phyloP scores from a whole-genome alignment of 2,329 filamentous ascomycete species.

The Clonostachys sp. region DNA sequence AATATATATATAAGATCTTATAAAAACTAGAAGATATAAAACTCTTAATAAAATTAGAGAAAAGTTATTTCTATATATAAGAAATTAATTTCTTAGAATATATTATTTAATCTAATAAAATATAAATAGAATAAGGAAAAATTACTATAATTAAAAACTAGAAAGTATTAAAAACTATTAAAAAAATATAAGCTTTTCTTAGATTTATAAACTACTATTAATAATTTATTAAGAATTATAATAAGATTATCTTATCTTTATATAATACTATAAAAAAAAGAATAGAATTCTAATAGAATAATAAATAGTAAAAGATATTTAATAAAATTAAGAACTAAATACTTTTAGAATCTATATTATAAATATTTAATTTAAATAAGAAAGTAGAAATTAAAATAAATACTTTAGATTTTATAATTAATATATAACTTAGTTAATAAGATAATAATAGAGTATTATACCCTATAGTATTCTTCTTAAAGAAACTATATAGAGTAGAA shows the following conservation, averaged over 20 bases:
- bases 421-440: neutral
- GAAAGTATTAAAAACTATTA: neutral
- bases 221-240: neutral
- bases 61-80: neutral
- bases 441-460: neutral
- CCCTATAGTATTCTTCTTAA: neutral
- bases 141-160: neutral
- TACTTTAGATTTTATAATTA: neutral
- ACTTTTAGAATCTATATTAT: neutral
- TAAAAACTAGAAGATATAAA: too few relatives aligned
- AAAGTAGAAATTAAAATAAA: neutral
- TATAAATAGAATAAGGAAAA: neutral
- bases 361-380: constrained; percentile 1
- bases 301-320: neutral
- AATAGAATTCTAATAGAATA: neutral
- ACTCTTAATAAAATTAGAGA: too few relatives aligned
- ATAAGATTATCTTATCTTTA: neutral
- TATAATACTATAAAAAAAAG: neutral
- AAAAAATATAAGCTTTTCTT: neutral
- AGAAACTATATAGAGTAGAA: neutral
- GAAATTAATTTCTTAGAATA: neutral
- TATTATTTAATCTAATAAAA: neutral
- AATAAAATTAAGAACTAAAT: neutral
- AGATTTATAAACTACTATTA: neutral
- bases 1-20: neutral